Evolutionary conservation across 73 alveolate genomes (phyloP).

Genomic region (Symbiodinium pilosum): DNA sequence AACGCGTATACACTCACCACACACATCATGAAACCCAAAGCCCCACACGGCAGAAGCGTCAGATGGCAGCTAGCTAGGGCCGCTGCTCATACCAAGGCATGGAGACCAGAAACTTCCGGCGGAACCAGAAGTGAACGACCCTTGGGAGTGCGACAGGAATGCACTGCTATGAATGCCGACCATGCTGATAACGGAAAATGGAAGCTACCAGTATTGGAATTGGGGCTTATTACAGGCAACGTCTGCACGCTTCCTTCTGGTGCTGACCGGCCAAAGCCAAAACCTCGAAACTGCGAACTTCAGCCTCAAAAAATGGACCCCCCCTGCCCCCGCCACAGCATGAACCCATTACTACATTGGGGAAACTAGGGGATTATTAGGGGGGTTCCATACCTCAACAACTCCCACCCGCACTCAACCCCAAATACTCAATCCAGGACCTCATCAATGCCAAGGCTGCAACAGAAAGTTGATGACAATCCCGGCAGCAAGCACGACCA

Average conservation of each 20-base stretch:
- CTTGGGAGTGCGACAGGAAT: not conserved
- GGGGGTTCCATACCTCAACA: not conserved
- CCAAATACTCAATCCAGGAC: no score
- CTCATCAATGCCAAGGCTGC: not conserved
- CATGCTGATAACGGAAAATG: no score
- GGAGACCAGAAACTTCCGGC: slow-evolving; percentile 35
- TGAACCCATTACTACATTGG: no score
- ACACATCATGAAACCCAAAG: no score
- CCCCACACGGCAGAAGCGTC: not conserved
- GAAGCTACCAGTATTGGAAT: not conserved
- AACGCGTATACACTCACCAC: no score
- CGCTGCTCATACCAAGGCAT: slow-evolving; percentile 59
- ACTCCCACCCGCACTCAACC: no score
- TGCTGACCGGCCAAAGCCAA: no score
- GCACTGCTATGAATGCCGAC: no score
- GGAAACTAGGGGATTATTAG: no score
- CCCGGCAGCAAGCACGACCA: slow-evolving; percentile 60
- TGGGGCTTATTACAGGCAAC: not conserved
- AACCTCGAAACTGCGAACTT: no score
- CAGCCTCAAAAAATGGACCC: no score
- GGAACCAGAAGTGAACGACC: slow-evolving; percentile 67
- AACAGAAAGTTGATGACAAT: slow-evolving; percentile 29
- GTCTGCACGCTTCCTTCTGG: no score
- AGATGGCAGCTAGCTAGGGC: not conserved
- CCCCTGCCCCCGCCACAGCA: not conserved